Conservation (phyloP, 1,139 yeast species). For the Lodderomyces orthopsilosis region DNA sequence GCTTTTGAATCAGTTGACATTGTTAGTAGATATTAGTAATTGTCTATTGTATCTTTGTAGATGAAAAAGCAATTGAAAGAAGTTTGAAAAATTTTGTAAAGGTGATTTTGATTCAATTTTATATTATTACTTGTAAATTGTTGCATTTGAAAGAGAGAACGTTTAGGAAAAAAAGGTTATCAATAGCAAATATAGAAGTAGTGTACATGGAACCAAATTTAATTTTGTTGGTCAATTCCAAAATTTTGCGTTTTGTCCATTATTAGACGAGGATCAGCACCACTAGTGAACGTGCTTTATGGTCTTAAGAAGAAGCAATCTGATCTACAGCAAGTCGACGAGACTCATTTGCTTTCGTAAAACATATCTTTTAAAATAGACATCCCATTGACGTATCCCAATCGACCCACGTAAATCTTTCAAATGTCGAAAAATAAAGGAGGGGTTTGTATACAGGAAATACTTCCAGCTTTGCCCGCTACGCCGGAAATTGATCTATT, state of each 20-base stretch:
- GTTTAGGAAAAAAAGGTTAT: not conserved
- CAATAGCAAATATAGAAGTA: not conserved
- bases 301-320: too few relatives aligned
- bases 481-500: not conserved
- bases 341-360: not conserved
- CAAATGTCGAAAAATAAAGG: not conserved
- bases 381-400: not conserved
- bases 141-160: not conserved
- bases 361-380: too few relatives aligned
- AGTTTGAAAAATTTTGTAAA: not conserved
- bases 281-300: too few relatives aligned
- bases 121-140: not conserved
- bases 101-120: not conserved
- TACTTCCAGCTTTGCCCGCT: not conserved
- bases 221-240: not conserved
- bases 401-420: not conserved
- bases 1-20: constrained; percentile 23
- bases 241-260: not conserved
- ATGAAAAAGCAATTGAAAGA: not conserved
- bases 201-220: not conserved
- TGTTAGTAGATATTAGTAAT: constrained; percentile 6
- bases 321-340: not conserved
- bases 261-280: not conserved
- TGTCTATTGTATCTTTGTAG: not conserved
- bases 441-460: constrained; percentile 1